Evolutionary conservation across 208 protist species (phyloP).

Genomic region (Endotrypanum monterogeii): DNA sequence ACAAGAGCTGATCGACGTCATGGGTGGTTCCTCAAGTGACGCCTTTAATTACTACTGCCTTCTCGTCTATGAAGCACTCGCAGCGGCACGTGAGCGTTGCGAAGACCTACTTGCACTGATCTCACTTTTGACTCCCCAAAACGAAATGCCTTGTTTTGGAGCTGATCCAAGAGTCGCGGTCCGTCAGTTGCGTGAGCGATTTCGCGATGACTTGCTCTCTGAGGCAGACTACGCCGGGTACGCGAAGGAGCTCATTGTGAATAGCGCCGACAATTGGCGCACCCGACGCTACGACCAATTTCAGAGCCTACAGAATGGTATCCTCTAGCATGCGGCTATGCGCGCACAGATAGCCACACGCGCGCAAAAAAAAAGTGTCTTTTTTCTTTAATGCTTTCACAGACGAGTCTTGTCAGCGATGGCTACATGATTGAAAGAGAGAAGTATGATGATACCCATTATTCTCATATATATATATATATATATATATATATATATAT

Average conservation of each 20-base stretch:
- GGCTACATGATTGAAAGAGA: background rate
- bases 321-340: conserved; percentile 35
- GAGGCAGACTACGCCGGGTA: conserved; percentile 88
- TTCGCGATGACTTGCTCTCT: conserved; percentile 77
- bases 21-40: conserved; percentile 76
- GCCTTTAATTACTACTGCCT: conserved; percentile 91
- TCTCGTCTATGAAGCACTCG: conserved; percentile 85
- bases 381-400: background rate
- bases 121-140: conserved; percentile 84
- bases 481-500: no score
- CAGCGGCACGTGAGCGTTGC: conserved; percentile 64
- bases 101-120: conserved; percentile 87
- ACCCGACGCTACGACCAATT: conserved; percentile 93
- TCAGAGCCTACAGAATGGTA: conserved; percentile 92
- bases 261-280: conserved; percentile 93
- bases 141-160: conserved; percentile 91
- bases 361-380: background rate
- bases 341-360: no score
- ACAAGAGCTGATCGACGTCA: conserved; percentile 91
- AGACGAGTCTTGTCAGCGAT: no score
- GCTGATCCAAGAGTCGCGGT: conserved; percentile 55
- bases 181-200: conserved; percentile 76
- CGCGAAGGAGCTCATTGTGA: conserved; percentile 84
- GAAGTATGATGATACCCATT: background rate
- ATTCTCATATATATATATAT: no score